Base-by-base conservation (phyloP, 1,139 yeast species). In the Starmera stellimalicola region DNA sequence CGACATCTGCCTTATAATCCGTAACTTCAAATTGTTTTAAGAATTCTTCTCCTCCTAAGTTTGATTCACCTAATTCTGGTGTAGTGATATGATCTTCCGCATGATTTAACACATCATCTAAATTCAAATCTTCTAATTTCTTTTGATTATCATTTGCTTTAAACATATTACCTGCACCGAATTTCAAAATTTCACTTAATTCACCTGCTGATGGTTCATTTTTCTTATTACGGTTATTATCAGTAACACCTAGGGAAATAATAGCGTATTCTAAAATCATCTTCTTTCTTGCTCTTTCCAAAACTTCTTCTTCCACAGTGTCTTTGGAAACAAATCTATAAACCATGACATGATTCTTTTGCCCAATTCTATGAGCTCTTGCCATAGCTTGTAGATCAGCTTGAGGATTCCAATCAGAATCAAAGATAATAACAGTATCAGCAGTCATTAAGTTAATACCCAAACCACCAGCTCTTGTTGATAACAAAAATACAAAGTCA, bases 371-470 rank as follows among this genome's bases (percentile, higher is more conserved):
- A 61, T 91, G 99, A 4, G 98, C 99, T 61, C 99, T 77, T 1
- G 98, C 99, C 99, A 93, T 93, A 5, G 98, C 98, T 60, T 91
- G 97, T 47, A 88, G 64, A 68, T 88, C 98, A 1, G 97, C 97
- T 59, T 91, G 97, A 1, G 97, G 97, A 53, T 91, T 91, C 99
- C 99, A 91, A 63, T 91, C 99, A 10, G 95, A 83, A 60, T 91
- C 99, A 60, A 91, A 91, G 29, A 91, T 87, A 47, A 91, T 84
- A 24, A 91, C 99, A 5, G 98, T 91, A 53, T 91, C 99, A 4
- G 99, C 98, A 6, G 98, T 91, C 97, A 88, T 91, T 54, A 93
- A 68, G 55, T 91, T 91, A 54, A 91, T 93, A 57, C 99, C 99
- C 42, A 91, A 68, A 34, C 99, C 99, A 64, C 99, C 99, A 17